These are phyloP conservation scores for Yarrowia sp. DNA, from an alignment of 805 yeast species.

Conservation along the genomic window DNA sequence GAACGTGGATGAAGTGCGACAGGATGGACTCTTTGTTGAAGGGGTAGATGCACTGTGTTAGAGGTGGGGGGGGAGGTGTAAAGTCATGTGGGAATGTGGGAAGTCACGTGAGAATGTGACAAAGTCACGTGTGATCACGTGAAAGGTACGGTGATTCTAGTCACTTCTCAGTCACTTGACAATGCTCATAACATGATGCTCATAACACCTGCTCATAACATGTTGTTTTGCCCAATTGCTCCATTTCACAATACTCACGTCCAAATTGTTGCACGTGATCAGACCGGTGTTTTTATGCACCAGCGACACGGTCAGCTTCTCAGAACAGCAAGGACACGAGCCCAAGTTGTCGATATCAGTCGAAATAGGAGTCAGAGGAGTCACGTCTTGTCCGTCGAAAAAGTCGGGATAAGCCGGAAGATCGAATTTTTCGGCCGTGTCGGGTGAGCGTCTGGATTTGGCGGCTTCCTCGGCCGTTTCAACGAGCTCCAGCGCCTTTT, in stretches of 20 bases:
- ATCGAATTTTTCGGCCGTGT: background rate
- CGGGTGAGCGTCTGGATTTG: background rate
- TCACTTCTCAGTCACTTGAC: too few species aligned
- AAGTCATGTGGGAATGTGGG: background rate
- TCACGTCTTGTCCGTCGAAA: background rate
- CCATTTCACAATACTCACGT: slow-evolving; percentile 19
- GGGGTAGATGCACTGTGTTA: slow-evolving; percentile 28
- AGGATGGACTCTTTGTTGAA: slow-evolving; percentile 19
- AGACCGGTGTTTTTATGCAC: slow-evolving; percentile 2
- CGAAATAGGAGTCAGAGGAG: background rate
- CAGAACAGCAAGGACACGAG: background rate
- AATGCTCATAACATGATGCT: too few species aligned
- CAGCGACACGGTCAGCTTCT: background rate
- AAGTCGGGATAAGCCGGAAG: background rate
- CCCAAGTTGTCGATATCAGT: slow-evolving; percentile 6
- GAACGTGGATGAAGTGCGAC: slow-evolving; percentile 10
- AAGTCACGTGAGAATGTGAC: background rate
- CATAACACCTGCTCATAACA: too few species aligned
- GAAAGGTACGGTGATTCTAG: too few species aligned
- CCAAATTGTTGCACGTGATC: slow-evolving; percentile 4
- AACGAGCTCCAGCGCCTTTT: background rate
- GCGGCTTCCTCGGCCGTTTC: background rate
- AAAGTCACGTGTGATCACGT: too few species aligned
- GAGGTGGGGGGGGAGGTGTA: background rate
- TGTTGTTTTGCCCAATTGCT: too few species aligned